Conservation (phyloP, 768 basidiomycete genomes). For the Suillus paluster region DNA sequence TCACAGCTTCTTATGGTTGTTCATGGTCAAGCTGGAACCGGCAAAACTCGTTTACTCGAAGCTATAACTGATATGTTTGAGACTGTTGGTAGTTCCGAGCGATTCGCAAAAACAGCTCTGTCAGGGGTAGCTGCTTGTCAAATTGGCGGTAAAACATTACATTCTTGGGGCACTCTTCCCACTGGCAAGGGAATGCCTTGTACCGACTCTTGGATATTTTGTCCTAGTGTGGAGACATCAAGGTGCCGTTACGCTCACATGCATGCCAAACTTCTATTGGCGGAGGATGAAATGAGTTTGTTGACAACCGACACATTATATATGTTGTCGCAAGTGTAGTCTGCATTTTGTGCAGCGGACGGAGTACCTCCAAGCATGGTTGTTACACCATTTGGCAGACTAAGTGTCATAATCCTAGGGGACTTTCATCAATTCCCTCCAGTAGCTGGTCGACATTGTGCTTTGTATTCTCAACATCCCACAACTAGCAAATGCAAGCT, state of each 20-base stretch:
- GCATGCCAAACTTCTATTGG: conserved; percentile 13
- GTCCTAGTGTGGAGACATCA: background rate
- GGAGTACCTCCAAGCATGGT: conserved; percentile 12
- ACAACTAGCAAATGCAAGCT: background rate
- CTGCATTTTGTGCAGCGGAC: conserved; percentile 21
- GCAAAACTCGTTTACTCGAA: conserved; percentile 29
- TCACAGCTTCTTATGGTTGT: conserved; percentile 42
- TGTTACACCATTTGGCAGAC: conserved; percentile 34
- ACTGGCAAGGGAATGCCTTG: background rate
- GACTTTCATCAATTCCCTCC: conserved; percentile 43
- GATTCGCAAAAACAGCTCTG: conserved; percentile 40
- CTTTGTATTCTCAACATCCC: conserved; percentile 13
- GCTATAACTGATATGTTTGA: conserved; percentile 33
- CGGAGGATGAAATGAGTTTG: conserved; percentile 23
- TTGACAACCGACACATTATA: conserved; percentile 48
- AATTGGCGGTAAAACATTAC: conserved; percentile 41
- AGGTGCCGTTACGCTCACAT: accelerated
- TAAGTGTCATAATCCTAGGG: conserved; percentile 45
- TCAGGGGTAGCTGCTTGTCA: conserved; percentile 45
- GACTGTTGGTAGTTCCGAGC: background rate
- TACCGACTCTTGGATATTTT: background rate
- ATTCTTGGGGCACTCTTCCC: conserved; percentile 34
- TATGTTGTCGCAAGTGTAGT: conserved; percentile 26
- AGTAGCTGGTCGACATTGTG: conserved; percentile 7
- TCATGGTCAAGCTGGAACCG: conserved; percentile 38